phyloP scores from a whole-genome alignment of 176 grass and related monocot genomes.

The Hordeum marinum region DNA sequence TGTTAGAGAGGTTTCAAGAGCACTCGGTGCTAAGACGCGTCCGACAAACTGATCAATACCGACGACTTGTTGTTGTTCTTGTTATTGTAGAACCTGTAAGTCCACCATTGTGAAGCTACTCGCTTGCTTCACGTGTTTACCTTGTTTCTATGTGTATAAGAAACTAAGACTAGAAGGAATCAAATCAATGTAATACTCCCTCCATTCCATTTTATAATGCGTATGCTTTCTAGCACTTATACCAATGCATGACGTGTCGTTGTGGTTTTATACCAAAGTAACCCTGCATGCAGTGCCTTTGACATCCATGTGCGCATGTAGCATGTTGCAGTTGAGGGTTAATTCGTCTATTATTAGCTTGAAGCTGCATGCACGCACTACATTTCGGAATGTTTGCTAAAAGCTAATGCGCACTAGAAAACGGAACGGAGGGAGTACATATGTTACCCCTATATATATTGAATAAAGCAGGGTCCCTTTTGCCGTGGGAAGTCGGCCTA shows the following conservation, averaged over 20 bases:
- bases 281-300: too few species aligned
- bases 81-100: not conserved
- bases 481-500: not conserved
- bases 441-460: not conserved
- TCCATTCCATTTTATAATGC: too few species aligned
- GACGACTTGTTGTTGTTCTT: not conserved
- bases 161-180: not conserved
- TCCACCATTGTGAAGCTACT: not conserved
- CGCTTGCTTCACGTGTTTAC: not conserved
- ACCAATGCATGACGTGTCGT: too few species aligned
- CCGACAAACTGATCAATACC: constrained; percentile 41
- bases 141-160: not conserved
- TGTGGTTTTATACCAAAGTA: too few species aligned
- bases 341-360: too few species aligned
- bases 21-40: constrained; percentile 40
- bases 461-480: not conserved
- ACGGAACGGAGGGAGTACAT: too few species aligned
- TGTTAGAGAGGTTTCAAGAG: constrained; percentile 60
- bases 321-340: too few species aligned
- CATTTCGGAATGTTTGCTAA: too few species aligned
- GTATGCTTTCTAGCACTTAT: too few species aligned
- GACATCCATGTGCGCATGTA: too few species aligned
- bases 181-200: not conserved
- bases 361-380: too few species aligned
- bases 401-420: too few species aligned